Conservation (phyloP, 225 moss, liverwort and hornwort genomes). For the Pseudoscleropodium purum region DNA sequence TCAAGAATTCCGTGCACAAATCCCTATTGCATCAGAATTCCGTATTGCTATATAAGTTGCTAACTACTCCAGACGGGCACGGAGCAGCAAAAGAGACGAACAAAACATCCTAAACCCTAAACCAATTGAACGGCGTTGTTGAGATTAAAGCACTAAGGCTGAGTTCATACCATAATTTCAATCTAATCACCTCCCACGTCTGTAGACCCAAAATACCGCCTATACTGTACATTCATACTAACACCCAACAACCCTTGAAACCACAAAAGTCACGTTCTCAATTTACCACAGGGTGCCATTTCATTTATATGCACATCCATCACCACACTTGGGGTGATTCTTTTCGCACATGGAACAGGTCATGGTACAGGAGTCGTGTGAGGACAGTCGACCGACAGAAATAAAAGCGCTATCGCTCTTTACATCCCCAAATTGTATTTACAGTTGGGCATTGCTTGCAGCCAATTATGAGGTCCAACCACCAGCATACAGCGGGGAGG, state of each 20-base stretch:
- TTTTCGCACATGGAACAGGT: constrained; percentile 3
- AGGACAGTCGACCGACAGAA: constrained; percentile 21
- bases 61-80: background rate
- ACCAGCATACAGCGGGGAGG: constrained; percentile 16
- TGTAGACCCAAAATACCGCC: background rate
- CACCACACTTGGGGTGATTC: background rate
- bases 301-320: constrained; percentile 1
- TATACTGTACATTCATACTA: background rate
- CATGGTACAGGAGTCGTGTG: background rate
- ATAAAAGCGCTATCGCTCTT: constrained; percentile 62
- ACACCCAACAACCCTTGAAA: background rate
- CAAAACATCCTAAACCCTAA: background rate
- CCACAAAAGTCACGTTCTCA: background rate
- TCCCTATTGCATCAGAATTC: background rate
- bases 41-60: too few relatives aligned
- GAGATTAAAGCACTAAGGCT: background rate
- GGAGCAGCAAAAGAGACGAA: background rate
- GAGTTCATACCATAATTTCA: background rate
- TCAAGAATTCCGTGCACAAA: background rate
- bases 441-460: constrained; percentile 69
- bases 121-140: background rate
- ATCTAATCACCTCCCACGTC: background rate
- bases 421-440: constrained; percentile 92
- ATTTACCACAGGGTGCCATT: background rate
- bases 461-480: constrained; percentile 50